A percentile compares a stretch with the other conserved stretches of the same genome.
phyloP scores from a whole-genome alignment of 306 rosid genomes.

The Malus asiatica region DNA sequence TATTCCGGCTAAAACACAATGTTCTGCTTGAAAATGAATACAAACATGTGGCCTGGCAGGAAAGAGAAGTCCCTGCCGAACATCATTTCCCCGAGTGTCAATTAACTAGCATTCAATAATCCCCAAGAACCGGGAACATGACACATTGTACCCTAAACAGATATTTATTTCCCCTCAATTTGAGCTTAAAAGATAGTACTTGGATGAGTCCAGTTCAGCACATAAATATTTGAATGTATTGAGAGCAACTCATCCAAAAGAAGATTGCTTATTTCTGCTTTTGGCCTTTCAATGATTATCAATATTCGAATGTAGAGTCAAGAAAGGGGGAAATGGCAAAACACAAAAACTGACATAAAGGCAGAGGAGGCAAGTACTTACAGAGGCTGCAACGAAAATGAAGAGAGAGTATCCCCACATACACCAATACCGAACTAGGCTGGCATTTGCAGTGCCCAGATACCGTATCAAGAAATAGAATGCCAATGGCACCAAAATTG shows the following conservation, averaged over 20 bases:
- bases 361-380: conserved; percentile 41
- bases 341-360: neutral
- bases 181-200: neutral
- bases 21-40: neutral
- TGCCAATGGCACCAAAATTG: conserved; percentile 72
- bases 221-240: neutral
- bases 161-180: neutral
- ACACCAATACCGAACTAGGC: conserved; percentile 82
- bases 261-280: neutral
- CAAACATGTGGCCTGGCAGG: neutral
- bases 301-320: neutral
- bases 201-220: neutral
- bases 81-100: neutral
- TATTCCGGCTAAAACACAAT: neutral
- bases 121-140: neutral
- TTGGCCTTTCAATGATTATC: neutral
- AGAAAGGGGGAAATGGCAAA: neutral
- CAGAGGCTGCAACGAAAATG: conserved; percentile 72
- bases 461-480: conserved; percentile 81
- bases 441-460: conserved; percentile 59
- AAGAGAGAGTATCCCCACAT: conserved; percentile 98
- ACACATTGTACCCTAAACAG: neutral
- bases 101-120: neutral
- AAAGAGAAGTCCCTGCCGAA: neutral
- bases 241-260: neutral